Evolutionary conservation across 768 basidiomycete genomes (phyloP), one percentile per base, ranked within the genome.

Genomic region (Tubosaeta sp.): DNA sequence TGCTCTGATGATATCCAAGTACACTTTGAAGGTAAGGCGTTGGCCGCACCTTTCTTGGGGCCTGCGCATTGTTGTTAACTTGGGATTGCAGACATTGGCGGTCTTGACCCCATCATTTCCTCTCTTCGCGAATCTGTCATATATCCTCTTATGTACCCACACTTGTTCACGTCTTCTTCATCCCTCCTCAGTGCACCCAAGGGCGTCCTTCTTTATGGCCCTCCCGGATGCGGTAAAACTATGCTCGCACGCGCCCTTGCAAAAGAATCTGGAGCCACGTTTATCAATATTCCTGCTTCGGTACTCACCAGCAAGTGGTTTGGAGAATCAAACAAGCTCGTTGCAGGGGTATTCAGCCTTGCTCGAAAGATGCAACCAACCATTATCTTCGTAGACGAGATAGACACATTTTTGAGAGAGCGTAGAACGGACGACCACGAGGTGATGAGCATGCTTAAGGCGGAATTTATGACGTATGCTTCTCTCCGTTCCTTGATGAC

Each of bases 211-310:
- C 80, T 99, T 18, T 95, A 90, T 60, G 96, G 96, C 0, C 96
- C 94, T 36, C 96, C 96, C 1, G 95, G 96, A 6, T 99, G 96
- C 58, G 96, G 96, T 22, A 99, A 99, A 75, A 98, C 96, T 1
- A 94, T 99, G 93, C 79, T 99, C n/a, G 96, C 96, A 1, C 95
- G 95, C 66, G 95, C 95, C 2, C 79, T 99, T 8, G 96, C 96
- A 12, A 96, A 95, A 66, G 94, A 99, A 73, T 92, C 89, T 3
- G 90, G 92, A 16, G 96, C 96, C 7, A 95, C 94, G 0, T 99
- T 99, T 65, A 95, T 97, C 73, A 91, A 91, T 67, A 79, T 91
- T 52, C 80, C 86, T 6, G 80, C 86, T 31, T 86, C 84, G 3
- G 83, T 82, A 9, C 73, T 90, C 55, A 84, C 84, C 25, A 86